Percentiles rank a stretch among this genome's conserved stretches.
phyloP scores from a whole-genome alignment of 179 eudicot species.

The Camellia oleifera region DNA sequence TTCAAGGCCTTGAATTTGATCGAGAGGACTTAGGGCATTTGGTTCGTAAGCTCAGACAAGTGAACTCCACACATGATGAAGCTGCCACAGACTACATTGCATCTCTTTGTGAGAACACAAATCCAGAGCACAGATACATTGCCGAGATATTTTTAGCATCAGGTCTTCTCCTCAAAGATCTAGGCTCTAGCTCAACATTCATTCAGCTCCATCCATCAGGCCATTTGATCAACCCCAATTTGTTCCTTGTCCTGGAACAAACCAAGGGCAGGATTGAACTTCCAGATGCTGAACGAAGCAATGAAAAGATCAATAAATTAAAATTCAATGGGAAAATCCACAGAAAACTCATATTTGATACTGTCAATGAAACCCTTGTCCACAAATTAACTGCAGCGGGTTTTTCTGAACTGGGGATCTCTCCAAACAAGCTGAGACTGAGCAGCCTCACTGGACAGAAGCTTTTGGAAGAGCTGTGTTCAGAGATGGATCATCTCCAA shows the following conservation, averaged over 20 bases:
- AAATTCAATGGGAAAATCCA: slow-evolving; percentile 43
- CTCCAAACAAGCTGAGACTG: slow-evolving; percentile 37
- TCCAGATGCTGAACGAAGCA: slow-evolving; percentile 29
- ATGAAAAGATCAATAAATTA: slow-evolving; percentile 23
- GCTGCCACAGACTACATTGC: slow-evolving; percentile 44
- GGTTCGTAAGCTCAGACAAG: slow-evolving; percentile 54
- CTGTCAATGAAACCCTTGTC: slow-evolving; percentile 64
- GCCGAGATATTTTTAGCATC: slow-evolving; percentile 76
- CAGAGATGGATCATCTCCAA: slow-evolving; percentile 62
- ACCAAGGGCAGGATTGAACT: slow-evolving; percentile 47
- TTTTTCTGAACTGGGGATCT: slow-evolving; percentile 42
- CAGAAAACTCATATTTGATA: slow-evolving; percentile 70
- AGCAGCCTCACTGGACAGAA: slow-evolving; percentile 52
- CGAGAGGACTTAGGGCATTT: slow-evolving; percentile 45
- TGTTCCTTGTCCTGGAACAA: slow-evolving; percentile 77
- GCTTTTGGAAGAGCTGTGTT: slow-evolving; percentile 66
- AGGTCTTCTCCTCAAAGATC: slow-evolving; percentile 72
- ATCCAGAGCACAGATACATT: slow-evolving; percentile 68
- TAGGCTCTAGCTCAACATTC: slow-evolving; percentile 46
- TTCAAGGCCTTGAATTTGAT: slow-evolving; percentile 33
- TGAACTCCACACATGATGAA: slow-evolving; percentile 55
- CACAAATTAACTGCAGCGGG: slow-evolving; percentile 37
- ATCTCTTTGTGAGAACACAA: slow-evolving; percentile 43
- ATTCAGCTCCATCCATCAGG: slow-evolving; percentile 64
- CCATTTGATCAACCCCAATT: slow-evolving; percentile 69